A percentile compares a stretch with the other conserved stretches of the same genome.
Evolutionary conservation across 2,329 filamentous ascomycete species (phyloP).

Genomic region (Reticulascus tulasneorum): DNA sequence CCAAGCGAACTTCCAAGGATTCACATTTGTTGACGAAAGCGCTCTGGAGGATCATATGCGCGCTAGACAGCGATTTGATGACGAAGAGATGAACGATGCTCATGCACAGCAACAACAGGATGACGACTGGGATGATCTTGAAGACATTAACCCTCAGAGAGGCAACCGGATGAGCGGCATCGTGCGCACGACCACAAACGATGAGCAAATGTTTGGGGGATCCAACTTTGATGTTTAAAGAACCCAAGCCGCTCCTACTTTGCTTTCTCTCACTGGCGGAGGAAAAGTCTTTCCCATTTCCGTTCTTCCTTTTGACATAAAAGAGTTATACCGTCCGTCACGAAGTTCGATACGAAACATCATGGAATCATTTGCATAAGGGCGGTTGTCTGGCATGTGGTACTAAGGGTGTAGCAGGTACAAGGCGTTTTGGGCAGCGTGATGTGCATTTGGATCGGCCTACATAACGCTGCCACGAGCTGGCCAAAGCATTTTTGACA

Average conservation of each 20-base stretch:
- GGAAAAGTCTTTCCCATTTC: slow-evolving; percentile 7
- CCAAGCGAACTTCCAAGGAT: slow-evolving; percentile 97
- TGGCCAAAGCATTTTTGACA: slow-evolving; percentile 8
- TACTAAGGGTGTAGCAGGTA: slow-evolving; percentile 12
- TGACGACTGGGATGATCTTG: slow-evolving; percentile 56
- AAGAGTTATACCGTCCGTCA: slow-evolving; percentile 7
- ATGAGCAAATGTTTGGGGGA: slow-evolving; percentile 60
- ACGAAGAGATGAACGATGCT: slow-evolving; percentile 60
- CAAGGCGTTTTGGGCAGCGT: slow-evolving; percentile 14
- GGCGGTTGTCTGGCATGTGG: slow-evolving; percentile 15
- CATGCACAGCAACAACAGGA: slow-evolving; percentile 34
- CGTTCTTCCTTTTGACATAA: slow-evolving; percentile 2
- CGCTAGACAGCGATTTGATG: slow-evolving; percentile 41
- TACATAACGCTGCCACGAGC: slow-evolving; percentile 11
- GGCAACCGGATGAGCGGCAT: slow-evolving; percentile 62
- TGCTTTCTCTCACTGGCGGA: slow-evolving; percentile 4
- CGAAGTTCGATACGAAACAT: slow-evolving; percentile 15
- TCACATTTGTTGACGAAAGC: slow-evolving; percentile 98
- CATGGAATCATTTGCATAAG: slow-evolving; percentile 15
- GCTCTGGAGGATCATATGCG: slow-evolving; percentile 83
- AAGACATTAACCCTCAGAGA: slow-evolving; percentile 49
- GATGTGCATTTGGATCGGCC: slow-evolving; percentile 12
- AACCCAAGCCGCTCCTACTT: slow-evolving; percentile 1
- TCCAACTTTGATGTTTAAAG: slow-evolving; percentile 61
- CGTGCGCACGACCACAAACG: slow-evolving; percentile 50